Evolutionary conservation across 306 rosid genomes (phyloP).

Genomic region (Cucurbita moschata): DNA sequence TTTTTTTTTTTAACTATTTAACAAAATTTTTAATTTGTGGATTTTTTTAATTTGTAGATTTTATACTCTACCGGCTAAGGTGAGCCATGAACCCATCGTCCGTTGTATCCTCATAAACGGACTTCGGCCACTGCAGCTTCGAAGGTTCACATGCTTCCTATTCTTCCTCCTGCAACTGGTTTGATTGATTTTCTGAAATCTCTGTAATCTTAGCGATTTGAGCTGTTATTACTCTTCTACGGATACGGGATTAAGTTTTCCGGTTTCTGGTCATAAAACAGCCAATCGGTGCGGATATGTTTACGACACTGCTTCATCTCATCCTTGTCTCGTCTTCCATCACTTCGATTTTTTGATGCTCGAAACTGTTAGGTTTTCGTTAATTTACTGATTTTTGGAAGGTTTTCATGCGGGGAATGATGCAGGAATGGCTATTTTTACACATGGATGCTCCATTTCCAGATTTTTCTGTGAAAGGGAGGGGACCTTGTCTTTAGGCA

Average conservation of each 20-base stretch:
- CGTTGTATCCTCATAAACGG: neutral
- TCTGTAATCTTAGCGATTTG: neutral
- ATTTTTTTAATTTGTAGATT: neutral
- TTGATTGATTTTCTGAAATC: neutral
- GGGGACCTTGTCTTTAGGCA: conserved; percentile 16
- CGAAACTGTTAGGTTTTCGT: neutral
- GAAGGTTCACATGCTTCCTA: neutral
- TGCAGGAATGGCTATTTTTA: conserved; percentile 35
- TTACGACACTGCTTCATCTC: neutral
- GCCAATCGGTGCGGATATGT: neutral
- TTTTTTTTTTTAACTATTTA: too few species aligned
- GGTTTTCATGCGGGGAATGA: neutral
- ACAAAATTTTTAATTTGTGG: too few species aligned
- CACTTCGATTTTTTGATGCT: neutral
- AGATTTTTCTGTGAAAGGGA: conserved; percentile 20
- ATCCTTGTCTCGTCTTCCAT: neutral
- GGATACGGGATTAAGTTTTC: neutral
- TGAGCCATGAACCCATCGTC: neutral
- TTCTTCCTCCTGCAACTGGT: neutral
- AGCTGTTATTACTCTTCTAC: neutral
- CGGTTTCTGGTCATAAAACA: neutral
- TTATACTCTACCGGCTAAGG: neutral
- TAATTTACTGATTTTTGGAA: neutral
- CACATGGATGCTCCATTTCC: conserved; percentile 24
- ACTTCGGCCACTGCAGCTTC: neutral